Evolutionary conservation across 257 asterid genomes (phyloP).

Genomic region (Solanum sejunctum): DNA sequence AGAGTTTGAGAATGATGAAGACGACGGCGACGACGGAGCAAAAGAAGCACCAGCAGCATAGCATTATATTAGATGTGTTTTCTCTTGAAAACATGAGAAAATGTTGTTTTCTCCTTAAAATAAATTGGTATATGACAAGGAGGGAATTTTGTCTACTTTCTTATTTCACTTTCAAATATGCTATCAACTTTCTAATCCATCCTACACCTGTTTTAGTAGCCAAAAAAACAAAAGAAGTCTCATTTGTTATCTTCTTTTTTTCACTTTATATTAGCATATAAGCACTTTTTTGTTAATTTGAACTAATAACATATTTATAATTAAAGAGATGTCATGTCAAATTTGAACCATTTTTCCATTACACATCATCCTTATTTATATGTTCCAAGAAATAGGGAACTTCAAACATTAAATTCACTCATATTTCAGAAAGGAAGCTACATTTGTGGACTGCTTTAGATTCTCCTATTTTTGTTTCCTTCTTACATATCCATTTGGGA

Average conservation of each 20-base stretch:
- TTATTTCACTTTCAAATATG: neutral
- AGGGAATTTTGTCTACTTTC: neutral
- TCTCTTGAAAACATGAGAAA: neutral
- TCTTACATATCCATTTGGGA: neutral
- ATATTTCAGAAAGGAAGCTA: neutral
- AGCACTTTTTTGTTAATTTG: neutral
- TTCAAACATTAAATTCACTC: neutral
- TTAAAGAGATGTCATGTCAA: neutral
- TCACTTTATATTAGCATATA: neutral
- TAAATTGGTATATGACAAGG: neutral
- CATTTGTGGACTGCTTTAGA: neutral
- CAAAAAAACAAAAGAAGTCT: neutral
- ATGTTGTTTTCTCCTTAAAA: neutral
- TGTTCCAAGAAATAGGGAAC: neutral
- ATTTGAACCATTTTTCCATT: neutral
- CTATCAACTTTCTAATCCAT: too few relatives aligned
- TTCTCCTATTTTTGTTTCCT: neutral
- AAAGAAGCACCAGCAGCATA: constrained; percentile 18
- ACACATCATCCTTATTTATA: neutral
- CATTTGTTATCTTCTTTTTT: neutral
- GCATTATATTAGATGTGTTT: neutral
- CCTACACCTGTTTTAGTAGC: neutral
- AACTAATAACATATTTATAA: neutral
- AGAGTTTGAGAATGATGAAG: neutral
- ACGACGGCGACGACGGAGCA: constrained; percentile 5